Conservation (phyloP, 1,139 yeast genomes). For the Suhomyces atakaporum region DNA sequence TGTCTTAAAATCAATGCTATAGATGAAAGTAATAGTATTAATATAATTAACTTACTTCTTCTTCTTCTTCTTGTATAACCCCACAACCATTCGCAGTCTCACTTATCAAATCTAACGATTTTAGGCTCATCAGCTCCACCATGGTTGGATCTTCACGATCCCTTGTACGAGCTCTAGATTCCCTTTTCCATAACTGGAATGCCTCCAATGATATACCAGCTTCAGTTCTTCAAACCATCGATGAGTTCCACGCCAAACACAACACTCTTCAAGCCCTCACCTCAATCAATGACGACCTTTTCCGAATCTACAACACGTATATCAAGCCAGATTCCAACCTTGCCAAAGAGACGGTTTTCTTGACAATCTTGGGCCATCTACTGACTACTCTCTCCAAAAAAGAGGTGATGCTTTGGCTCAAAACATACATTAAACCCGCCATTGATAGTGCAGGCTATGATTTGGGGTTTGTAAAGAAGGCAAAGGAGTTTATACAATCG, state of each 20-base stretch:
- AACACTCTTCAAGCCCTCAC: conserved; percentile 38
- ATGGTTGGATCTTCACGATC: conserved; percentile 40
- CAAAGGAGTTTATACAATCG: conserved; percentile 43
- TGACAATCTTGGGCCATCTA: conserved; percentile 44
- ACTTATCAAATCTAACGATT: too few relatives aligned
- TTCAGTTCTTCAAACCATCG: conserved; percentile 20
- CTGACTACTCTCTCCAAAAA: conserved; percentile 42
- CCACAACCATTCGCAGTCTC: too few relatives aligned
- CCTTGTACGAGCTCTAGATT: conserved; percentile 33
- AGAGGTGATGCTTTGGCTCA: conserved; percentile 53
- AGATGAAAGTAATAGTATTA: too few relatives aligned
- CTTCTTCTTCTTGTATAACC: too few relatives aligned
- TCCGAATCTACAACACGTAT: conserved; percentile 41
- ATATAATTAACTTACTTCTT: too few relatives aligned
- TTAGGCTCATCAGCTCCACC: too few relatives aligned
- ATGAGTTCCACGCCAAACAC: conserved; percentile 38
- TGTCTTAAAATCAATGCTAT: too few relatives aligned
- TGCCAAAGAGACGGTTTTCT: conserved; percentile 45
- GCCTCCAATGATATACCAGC: conserved; percentile 8
- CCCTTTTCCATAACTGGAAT: conserved; percentile 33
- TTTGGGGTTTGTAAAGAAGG: conserved; percentile 38
- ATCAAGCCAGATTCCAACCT: conserved; percentile 35
- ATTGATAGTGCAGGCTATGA: conserved; percentile 62
- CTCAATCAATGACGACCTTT: conserved; percentile 53
- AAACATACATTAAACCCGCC: conserved; percentile 54